phyloP scores from a whole-genome alignment of 192 early-diverging fungal species.

The Lobulomyces angularis region DNA sequence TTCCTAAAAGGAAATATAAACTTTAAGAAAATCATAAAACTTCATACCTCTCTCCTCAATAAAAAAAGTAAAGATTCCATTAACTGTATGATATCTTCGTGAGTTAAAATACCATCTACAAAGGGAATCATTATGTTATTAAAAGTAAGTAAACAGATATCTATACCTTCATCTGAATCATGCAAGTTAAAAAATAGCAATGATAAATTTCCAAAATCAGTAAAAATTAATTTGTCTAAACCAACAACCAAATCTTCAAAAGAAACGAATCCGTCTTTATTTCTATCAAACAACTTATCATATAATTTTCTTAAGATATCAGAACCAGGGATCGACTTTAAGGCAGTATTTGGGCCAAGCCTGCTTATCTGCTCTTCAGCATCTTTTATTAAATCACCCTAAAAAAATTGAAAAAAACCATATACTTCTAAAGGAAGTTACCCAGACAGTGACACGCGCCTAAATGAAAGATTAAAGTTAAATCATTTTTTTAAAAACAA shows the following conservation, averaged over 20 bases:
- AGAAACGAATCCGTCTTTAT: slow-evolving; percentile 41
- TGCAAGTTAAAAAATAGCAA: slow-evolving; percentile 75
- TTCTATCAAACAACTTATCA: slow-evolving; percentile 33
- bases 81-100: slow-evolving; percentile 70
- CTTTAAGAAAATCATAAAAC: no score
- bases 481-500: no score
- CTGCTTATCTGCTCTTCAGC: slow-evolving; percentile 19
- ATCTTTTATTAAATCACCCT: slow-evolving; percentile 28
- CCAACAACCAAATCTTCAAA: slow-evolving; percentile 71
- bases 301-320: slow-evolving; percentile 25
- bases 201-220: slow-evolving; percentile 65
- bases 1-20: no score
- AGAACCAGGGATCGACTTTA: slow-evolving; percentile 19
- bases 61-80: slow-evolving; percentile 80
- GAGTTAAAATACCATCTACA: slow-evolving; percentile 50
- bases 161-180: slow-evolving; percentile 50
- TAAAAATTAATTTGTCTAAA: slow-evolving; percentile 59
- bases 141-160: no score
- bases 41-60: slow-evolving; percentile 36
- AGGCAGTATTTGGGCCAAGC: slow-evolving; percentile 12
- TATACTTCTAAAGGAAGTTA: no score
- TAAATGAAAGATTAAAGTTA: no score
- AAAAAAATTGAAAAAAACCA: no score
- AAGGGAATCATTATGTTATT: no score
- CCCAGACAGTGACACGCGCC: no score